Base-by-base conservation (phyloP, 1,139 yeast genomes). In the Pichia sp. region DNA sequence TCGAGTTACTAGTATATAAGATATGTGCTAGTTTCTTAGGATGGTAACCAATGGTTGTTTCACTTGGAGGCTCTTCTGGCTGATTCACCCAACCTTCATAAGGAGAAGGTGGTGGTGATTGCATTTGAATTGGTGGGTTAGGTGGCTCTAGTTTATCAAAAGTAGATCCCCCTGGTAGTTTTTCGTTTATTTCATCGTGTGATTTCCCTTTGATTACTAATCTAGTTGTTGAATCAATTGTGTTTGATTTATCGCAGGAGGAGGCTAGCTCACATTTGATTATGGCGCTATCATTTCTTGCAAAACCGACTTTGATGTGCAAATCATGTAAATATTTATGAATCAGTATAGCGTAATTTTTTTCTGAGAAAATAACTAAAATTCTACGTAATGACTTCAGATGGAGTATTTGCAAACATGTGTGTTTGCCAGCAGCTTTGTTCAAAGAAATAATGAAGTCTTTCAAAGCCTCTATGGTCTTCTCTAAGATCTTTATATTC, bases 101-200 rank as follows among this genome's bases (percentile, higher is more conserved):
- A 3, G 62, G 62, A 2, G 62, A 59, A 2, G 61, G 53, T 9
- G 62, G 62, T 4, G 62, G 62, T 0, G 62, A 59, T 43, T 55
- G 59, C 39, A 58, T 46, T 37, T 58, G 60, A 2, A 58, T 44
- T 10, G 45, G 49, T 8, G 53, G 47, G 24, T 49, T 49, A 0
- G 62, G 62, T 2, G 52, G 52, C 18, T 42, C 43, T 19, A 55
- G 39, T 26, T 36, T 39, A 4, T 26, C 17, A 12, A 18, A 38
- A 6, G 22, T 31, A 1, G 34, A 28, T 3, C 14, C 17, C 2
- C 31, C 42, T 8, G 48, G 48, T 24, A 35, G 31, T 31, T 43
- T 28, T 20, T 45, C 45, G 18, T 36, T 28, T 10, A 34, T 26
- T 10, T 44, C 20, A 4, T 6, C n/a, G 8, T 35, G 36, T 1